phyloP scores from a whole-genome alignment of 2,329 filamentous ascomycete species.

The Tolypocladium capitatum region DNA sequence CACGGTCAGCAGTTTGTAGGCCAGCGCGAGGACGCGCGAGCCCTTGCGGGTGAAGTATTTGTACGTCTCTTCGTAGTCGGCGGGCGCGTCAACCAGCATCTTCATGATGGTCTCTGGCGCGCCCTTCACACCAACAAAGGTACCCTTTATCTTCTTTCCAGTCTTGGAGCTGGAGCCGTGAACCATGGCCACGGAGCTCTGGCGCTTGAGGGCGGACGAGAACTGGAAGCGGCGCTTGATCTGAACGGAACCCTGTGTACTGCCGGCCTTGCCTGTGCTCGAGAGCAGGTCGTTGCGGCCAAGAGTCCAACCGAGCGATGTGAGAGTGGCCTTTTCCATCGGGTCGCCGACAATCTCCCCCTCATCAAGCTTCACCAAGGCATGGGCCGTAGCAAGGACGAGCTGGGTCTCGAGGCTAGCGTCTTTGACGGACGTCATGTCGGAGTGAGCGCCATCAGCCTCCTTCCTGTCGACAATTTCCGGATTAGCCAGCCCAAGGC shows the following conservation, averaged over 20 bases:
- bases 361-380: conserved; percentile 89
- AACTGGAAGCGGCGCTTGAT: conserved; percentile 97
- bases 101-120: conserved; percentile 93
- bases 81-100: conserved; percentile 72
- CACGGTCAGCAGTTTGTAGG: conserved; percentile 78
- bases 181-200: conserved; percentile 85
- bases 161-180: conserved; percentile 57
- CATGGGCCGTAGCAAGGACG: conserved; percentile 88
- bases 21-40: conserved; percentile 83
- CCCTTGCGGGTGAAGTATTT: conserved; percentile 97
- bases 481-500: conserved; percentile 58
- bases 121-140: conserved; percentile 92
- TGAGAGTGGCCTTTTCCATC: conserved; percentile 94
- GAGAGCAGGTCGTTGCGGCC: conserved; percentile 76
- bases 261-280: conserved; percentile 33
- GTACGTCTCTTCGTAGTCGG: conserved; percentile 92
- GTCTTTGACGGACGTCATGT: conserved; percentile 57
- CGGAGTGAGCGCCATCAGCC: conserved; percentile 69
- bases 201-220: conserved; percentile 88
- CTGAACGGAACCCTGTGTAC: conserved; percentile 59
- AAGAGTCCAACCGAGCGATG: conserved; percentile 83
- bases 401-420: conserved; percentile 74
- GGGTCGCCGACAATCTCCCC: conserved; percentile 95
- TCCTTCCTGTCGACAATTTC: conserved; percentile 54
- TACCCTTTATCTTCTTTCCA: conserved; percentile 65